A percentile compares a stretch with the other conserved stretches of the same genome.
These are phyloP conservation scores for Fusarium ramigenum DNA, from an alignment of 2,329 filamentous ascomycete species.

Conservation along the genomic window DNA sequence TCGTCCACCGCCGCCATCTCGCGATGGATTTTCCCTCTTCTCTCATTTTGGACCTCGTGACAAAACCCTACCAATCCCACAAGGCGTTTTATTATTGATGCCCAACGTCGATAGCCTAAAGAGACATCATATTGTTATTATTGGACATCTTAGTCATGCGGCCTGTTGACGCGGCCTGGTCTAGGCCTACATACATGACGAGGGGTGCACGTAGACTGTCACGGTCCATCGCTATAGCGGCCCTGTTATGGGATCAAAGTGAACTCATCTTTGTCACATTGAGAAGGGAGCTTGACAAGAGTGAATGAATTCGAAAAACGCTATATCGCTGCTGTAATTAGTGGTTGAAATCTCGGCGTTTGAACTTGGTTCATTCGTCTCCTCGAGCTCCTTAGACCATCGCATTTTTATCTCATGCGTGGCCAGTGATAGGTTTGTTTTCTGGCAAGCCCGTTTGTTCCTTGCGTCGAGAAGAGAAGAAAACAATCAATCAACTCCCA, in stretches of 20 bases:
- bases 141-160: conserved; percentile 17
- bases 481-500: neutral
- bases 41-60: conserved; percentile 20
- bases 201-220: conserved; percentile 10
- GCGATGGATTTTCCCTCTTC: conserved; percentile 20
- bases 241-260: neutral
- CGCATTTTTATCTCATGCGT: neutral
- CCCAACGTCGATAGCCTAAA: conserved; percentile 13
- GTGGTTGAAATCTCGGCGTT: neutral
- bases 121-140: neutral
- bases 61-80: conserved; percentile 4
- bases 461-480: neutral
- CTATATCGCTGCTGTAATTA: neutral
- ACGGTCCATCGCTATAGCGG: neutral
- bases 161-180: conserved; percentile 22
- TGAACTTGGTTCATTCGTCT: neutral
- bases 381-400: neutral
- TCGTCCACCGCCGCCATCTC: neutral
- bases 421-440: neutral
- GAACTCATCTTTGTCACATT: neutral
- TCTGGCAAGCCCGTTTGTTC: neutral
- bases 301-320: neutral
- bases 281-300: neutral
- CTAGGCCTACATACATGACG: conserved; percentile 24
- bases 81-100: conserved; percentile 17